phyloP scores from a whole-genome alignment of 2,329 filamentous ascomycete genomes.

The Alternaria brassicae region DNA sequence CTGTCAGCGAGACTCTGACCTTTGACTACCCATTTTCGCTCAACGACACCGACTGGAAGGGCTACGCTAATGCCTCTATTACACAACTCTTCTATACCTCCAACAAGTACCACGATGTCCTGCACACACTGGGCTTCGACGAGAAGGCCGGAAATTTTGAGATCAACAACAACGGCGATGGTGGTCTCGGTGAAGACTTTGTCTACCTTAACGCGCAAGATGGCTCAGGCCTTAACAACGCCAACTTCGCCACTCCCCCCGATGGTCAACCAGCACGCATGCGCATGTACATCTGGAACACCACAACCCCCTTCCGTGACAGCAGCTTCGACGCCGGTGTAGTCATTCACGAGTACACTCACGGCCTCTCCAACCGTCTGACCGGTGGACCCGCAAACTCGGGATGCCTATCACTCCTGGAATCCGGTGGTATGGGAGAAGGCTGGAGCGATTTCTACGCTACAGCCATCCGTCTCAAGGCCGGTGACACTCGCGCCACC shows the following conservation, averaged over 20 bases:
- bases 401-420: slow-evolving; percentile 57
- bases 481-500: slow-evolving; percentile 54
- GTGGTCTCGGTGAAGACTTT: slow-evolving; percentile 60
- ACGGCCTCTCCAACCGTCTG: slow-evolving; percentile 62
- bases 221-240: slow-evolving; percentile 62
- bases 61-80: slow-evolving; percentile 63
- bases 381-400: slow-evolving; percentile 65
- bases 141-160: slow-evolving; percentile 68
- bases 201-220: slow-evolving; percentile 66
- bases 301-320: slow-evolving; percentile 59
- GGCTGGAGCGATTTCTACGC: slow-evolving; percentile 66
- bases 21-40: slow-evolving; percentile 52
- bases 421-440: slow-evolving; percentile 65
- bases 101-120: slow-evolving; percentile 66
- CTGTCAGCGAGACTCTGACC: slow-evolving; percentile 50
- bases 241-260: slow-evolving; percentile 62
- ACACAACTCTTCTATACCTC: slow-evolving; percentile 68
- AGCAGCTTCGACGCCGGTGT: slow-evolving; percentile 66
- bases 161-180: slow-evolving; percentile 62
- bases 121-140: slow-evolving; percentile 65
- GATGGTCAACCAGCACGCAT: slow-evolving; percentile 57
- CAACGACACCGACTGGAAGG: slow-evolving; percentile 31
- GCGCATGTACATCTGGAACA: slow-evolving; percentile 66
- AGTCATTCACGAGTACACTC: slow-evolving; percentile 60
- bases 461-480: slow-evolving; percentile 58